Percentiles rank a stretch among this genome's conserved stretches.
These are phyloP conservation scores for Nakazawaea molendinolei DNA, from an alignment of 805 yeast species.

Conservation along the genomic window DNA sequence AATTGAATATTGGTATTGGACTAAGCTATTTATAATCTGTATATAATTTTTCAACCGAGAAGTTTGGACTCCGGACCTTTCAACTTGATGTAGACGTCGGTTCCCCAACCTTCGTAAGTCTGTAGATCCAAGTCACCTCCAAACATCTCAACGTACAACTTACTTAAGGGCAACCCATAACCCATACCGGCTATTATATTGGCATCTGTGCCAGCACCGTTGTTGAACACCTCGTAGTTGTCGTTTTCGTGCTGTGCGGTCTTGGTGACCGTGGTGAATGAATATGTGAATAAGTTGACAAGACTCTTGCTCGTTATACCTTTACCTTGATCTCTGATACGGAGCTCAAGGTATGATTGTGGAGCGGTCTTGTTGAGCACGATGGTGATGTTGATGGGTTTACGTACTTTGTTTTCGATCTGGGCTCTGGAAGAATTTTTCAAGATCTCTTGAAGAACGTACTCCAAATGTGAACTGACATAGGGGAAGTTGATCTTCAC, in stretches of 20 bases:
- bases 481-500: constrained; percentile 67
- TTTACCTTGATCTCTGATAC: constrained; percentile 82
- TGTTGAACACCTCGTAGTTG: constrained; percentile 53
- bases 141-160: constrained; percentile 67
- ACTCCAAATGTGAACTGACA: constrained; percentile 82
- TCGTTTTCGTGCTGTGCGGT: constrained; percentile 49
- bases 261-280: constrained; percentile 63
- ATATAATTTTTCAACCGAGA: constrained; percentile 9
- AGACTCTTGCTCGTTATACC: constrained; percentile 72
- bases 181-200: constrained; percentile 90
- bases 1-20: constrained; percentile 1
- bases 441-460: constrained; percentile 77
- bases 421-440: constrained; percentile 88
- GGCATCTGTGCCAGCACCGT: constrained; percentile 45
- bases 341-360: constrained; percentile 39
- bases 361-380: constrained; percentile 25
- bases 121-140: constrained; percentile 66
- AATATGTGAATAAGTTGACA: constrained; percentile 71
- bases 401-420: constrained; percentile 53
- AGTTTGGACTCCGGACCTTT: constrained; percentile 25
- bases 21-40: not conserved
- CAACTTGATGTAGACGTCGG: constrained; percentile 61
- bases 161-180: constrained; percentile 83
- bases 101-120: constrained; percentile 71
- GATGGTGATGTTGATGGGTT: constrained; percentile 42